A percentile compares a stretch with the other conserved stretches of the same genome.
These are phyloP conservation scores for Purpureocillium lavendulum DNA, from an alignment of 2,329 filamentous ascomycete species.

Conservation along the genomic window DNA sequence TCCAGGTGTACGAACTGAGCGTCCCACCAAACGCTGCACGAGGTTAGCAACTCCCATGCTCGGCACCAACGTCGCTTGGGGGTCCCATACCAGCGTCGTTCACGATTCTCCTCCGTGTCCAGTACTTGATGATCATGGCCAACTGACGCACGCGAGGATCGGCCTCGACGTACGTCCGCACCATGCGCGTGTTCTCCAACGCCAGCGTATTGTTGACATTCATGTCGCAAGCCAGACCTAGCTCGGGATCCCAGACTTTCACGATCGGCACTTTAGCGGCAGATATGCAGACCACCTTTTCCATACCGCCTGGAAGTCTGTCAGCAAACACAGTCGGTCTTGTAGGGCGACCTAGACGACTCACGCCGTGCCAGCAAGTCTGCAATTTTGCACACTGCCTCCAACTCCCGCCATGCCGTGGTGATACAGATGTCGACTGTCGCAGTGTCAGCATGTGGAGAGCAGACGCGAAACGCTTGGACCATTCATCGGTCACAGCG, in stretches of 20 bases:
- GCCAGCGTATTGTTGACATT: constrained; percentile 97
- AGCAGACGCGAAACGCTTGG: constrained; percentile 5
- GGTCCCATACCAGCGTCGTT: constrained; percentile 80
- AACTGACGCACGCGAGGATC: constrained; percentile 84
- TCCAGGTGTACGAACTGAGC: constrained; percentile 97
- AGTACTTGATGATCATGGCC: constrained; percentile 96
- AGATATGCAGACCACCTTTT: constrained; percentile 89
- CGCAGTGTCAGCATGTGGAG: constrained; percentile 19
- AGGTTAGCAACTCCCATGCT: constrained; percentile 2
- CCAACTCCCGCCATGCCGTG: constrained; percentile 78
- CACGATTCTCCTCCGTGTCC: constrained; percentile 85
- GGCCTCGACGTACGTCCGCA: constrained; percentile 90
- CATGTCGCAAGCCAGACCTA: constrained; percentile 87
- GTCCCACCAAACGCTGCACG: constrained; percentile 76
- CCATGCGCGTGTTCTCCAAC: constrained; percentile 94
- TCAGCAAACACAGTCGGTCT: constrained; percentile 19
- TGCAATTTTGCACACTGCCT: constrained; percentile 85
- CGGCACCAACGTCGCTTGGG: constrained; percentile 10
- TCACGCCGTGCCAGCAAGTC: constrained; percentile 77
- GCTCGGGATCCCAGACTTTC: constrained; percentile 95
- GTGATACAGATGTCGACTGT: constrained; percentile 96
- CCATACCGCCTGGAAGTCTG: constrained; percentile 72
- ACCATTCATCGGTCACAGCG: not conserved
- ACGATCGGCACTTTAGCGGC: constrained; percentile 97
- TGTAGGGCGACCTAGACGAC: constrained; percentile 22